Evolutionary conservation across 805 yeast genomes (phyloP), one percentile per base, ranked within the genome.

Genomic region (Candida insectalens): DNA sequence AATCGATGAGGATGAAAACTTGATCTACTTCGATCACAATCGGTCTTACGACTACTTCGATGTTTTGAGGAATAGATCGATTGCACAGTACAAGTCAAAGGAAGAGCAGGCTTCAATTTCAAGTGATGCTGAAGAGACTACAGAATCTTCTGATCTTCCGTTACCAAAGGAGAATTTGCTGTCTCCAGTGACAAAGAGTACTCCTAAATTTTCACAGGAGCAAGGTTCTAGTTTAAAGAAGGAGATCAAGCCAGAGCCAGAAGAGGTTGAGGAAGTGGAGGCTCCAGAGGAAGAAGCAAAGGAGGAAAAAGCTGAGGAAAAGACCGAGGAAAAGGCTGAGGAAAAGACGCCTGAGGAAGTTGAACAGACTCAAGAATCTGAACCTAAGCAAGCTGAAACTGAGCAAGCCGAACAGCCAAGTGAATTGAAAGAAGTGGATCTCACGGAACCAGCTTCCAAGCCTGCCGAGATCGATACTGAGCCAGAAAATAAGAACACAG

Each of bases 21-120:
- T 80, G 16, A 36, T 37, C 15, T 59, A 37, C 34, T 32, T 32
- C 25, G 59, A 50, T 23, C 48, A 50, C 31, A 51, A 53, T 18
- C 45, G 42, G 46, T 67, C 74, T 37, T 71, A 79, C 5, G 78
- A 78, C 33, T 84, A 79, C 40, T 57, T 59, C 35, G 89, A 89
- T 40, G 82, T 79, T 27, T 65, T 85, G 39, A 76, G 76, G n/a
- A 70, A 64, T 37, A 71, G 78, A 49, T 83, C 88, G 38, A 71
- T 47, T 30, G 50, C 55, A 3, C 39, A 30, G 16, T 30, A 34
- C 23, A 30, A 20, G 43, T 39, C 4, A 16, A 38, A 38, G 33
- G 25, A 29, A 42, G 35, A 21, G n/a, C n/a, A n/a, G n/a, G n/a
- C n/a, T n/a, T n/a, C n/a, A n/a, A n/a, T n/a, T n/a, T n/a, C n/a